These are phyloP conservation scores for Lipomyces yamadae DNA, from an alignment of 805 yeast genomes.

Conservation along the genomic window DNA sequence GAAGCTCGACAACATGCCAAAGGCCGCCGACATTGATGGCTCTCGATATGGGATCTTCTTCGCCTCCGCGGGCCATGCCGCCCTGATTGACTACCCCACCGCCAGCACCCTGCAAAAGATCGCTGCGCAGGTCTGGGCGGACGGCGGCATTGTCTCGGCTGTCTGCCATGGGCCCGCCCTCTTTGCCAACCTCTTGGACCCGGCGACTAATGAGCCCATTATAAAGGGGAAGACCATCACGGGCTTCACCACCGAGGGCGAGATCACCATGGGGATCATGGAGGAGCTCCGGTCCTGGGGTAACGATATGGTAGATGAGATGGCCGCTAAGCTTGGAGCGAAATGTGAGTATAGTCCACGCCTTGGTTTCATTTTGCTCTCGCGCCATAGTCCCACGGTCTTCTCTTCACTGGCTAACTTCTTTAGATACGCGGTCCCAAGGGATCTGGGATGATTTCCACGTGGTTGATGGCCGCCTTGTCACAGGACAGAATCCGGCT, in stretches of 20 bases:
- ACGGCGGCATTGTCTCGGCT: slow-evolving; percentile 63
- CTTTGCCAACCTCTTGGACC: slow-evolving; percentile 54
- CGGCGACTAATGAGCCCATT: slow-evolving; percentile 51
- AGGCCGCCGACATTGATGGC: slow-evolving; percentile 46
- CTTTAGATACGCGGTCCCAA: slow-evolving; percentile 52
- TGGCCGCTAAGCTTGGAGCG: slow-evolving; percentile 42
- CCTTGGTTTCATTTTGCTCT: neutral
- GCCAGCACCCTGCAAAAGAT: slow-evolving; percentile 55
- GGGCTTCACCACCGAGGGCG: slow-evolving; percentile 65
- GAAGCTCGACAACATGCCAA: slow-evolving; percentile 51
- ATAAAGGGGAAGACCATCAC: slow-evolving; percentile 61
- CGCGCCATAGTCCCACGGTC: neutral
- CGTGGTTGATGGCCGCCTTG: slow-evolving; percentile 60
- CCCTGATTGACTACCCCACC: slow-evolving; percentile 60
- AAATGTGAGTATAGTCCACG: neutral
- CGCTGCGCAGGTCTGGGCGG: slow-evolving; percentile 54
- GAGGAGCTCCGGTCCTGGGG: slow-evolving; percentile 43
- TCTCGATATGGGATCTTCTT: slow-evolving; percentile 56
- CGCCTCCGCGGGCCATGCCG: slow-evolving; percentile 72
- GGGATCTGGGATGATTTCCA: slow-evolving; percentile 56
- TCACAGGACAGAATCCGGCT: slow-evolving; percentile 70
- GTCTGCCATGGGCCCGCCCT: slow-evolving; percentile 74
- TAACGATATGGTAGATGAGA: slow-evolving; percentile 46
- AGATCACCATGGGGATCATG: slow-evolving; percentile 45
- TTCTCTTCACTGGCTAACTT: slow-evolving; percentile 20